These are phyloP conservation scores for Posidonia australis DNA, from an alignment of 106 monocot species.

Conservation along the genomic window DNA sequence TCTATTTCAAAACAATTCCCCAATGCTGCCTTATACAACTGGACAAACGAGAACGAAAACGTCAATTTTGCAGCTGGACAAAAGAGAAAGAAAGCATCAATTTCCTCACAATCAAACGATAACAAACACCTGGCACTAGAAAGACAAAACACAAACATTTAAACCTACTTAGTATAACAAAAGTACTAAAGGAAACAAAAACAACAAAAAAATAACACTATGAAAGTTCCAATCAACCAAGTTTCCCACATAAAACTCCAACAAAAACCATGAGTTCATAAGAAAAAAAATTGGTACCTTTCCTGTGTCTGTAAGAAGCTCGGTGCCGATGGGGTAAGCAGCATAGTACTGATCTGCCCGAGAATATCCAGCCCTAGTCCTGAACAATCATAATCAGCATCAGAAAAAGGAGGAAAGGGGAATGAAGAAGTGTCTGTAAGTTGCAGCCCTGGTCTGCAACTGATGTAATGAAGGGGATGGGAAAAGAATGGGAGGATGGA, in stretches of 20 bases:
- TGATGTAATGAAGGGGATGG: background rate
- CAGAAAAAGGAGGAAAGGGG: background rate
- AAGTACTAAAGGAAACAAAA: no score
- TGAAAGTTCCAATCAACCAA: no score
- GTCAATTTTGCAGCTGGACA: slow-evolving; percentile 37
- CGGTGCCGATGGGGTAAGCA: slow-evolving; percentile 71
- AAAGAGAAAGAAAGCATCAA: background rate
- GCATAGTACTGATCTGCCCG: slow-evolving; percentile 84
- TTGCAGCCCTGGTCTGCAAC: background rate
- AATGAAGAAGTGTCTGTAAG: background rate
- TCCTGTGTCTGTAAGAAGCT: slow-evolving; percentile 67
- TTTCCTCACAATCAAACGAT: no score
- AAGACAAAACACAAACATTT: no score
- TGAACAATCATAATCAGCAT: slow-evolving; percentile 10
- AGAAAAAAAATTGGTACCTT: slow-evolving; percentile 31
- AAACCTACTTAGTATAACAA: no score
- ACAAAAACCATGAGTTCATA: no score
- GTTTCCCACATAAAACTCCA: no score
- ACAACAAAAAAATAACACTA: no score
- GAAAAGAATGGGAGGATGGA: background rate
- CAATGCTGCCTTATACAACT: slow-evolving; percentile 92
- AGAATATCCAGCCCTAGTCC: slow-evolving; percentile 85
- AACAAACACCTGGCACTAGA: no score
- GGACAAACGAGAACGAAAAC: background rate
- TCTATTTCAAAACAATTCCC: slow-evolving; percentile 86